Conservation (phyloP, 2,329 filamentous ascomycete genomes). For the Dendryphion nanum region DNA sequence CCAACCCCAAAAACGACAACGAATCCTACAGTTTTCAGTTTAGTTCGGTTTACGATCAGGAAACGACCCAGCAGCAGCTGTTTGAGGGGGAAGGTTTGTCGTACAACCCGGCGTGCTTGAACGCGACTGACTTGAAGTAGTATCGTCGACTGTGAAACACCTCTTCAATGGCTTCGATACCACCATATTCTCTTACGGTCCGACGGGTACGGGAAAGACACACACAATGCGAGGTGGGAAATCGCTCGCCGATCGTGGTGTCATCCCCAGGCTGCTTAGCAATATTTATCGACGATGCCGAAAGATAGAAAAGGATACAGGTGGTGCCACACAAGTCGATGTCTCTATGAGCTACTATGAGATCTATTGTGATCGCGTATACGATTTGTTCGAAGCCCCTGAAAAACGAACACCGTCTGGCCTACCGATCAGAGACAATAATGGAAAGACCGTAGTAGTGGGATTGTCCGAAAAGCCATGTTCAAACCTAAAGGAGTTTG, state of each 20-base stretch:
- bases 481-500: conserved; percentile 84
- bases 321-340: conserved; percentile 66
- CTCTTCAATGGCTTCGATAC: conserved; percentile 81
- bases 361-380: conserved; percentile 96
- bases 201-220: conserved; percentile 91
- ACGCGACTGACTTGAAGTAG: conserved; percentile 47
- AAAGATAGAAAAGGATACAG: conserved; percentile 79
- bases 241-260: conserved; percentile 79
- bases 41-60: conserved; percentile 84
- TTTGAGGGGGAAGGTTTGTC: conserved; percentile 81
- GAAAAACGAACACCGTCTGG: conserved; percentile 83
- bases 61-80: conserved; percentile 78
- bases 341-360: conserved; percentile 90
- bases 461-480: conserved; percentile 82
- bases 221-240: conserved; percentile 94
- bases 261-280: conserved; percentile 83
- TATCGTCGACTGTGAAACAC: conserved; percentile 85
- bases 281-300: conserved; percentile 80
- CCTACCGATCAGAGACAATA: conserved; percentile 78
- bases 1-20: conserved; percentile 86
- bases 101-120: not conserved
- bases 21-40: conserved; percentile 95
- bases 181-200: conserved; percentile 89
- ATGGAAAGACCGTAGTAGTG: conserved; percentile 82
- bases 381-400: conserved; percentile 80